A percentile compares a stretch with the other conserved stretches of the same genome.
Conservation (phyloP, 768 basidiomycete species). For the Neoboletus magnificus region DNA sequence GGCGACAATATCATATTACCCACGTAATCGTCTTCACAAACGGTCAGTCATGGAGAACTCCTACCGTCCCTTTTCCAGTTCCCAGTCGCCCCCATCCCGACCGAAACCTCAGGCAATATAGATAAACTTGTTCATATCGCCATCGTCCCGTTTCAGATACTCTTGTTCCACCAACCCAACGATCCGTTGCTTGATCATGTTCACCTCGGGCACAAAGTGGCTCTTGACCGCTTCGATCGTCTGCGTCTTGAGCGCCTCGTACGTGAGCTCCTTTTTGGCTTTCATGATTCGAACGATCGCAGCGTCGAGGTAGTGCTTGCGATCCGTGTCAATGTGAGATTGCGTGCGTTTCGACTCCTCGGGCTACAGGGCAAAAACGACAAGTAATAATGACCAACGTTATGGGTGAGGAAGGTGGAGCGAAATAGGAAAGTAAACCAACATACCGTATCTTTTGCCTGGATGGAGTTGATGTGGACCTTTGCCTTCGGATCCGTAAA, state of each 20-base stretch:
- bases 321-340: conserved; percentile 80
- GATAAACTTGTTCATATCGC: conserved; percentile 65
- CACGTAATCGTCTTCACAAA: background rate
- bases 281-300: conserved; percentile 99
- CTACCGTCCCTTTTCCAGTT: background rate
- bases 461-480: conserved; percentile 94
- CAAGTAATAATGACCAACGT: background rate
- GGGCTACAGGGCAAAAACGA: conserved; percentile 34
- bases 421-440: background rate
- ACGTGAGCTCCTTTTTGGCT: conserved; percentile 76
- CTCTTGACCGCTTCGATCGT: conserved; percentile 85
- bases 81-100: no score
- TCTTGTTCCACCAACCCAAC: conserved; percentile 81
- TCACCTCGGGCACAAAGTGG: conserved; percentile 83
- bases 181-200: conserved; percentile 81
- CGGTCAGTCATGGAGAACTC: background rate
- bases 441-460: conserved; percentile 86
- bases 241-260: conserved; percentile 75
- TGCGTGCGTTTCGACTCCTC: conserved; percentile 87
- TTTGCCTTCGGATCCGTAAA: conserved; percentile 78
- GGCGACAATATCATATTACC: background rate
- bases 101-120: conserved; percentile 70
- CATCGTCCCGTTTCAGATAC: conserved; percentile 75
- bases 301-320: conserved; percentile 83
- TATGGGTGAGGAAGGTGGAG: no score